A percentile compares a stretch with the other conserved stretches of the same genome.
Evolutionary conservation across 23 red algal species (phyloP).

Genomic region (Gracilaria gracilis): DNA sequence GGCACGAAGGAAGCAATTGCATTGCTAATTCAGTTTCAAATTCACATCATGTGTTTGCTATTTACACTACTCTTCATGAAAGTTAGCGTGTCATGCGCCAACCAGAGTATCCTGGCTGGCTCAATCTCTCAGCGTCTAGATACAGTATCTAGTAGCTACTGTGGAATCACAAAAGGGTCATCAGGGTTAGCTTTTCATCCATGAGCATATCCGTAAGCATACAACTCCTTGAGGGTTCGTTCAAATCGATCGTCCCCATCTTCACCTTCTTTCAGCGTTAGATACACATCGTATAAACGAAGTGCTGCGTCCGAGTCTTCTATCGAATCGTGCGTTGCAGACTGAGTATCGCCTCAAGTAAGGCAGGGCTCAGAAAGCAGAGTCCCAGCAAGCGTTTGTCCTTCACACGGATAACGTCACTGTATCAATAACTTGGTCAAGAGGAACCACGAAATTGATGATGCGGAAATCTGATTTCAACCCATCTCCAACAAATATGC

Average conservation of each 20-base stretch:
- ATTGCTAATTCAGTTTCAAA: not conserved
- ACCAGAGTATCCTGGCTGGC: not conserved
- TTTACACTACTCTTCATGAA: not conserved
- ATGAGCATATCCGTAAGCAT: constrained; percentile 74
- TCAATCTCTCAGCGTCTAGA: not conserved
- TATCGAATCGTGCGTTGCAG: constrained; percentile 83
- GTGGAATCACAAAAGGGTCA: constrained; percentile 53
- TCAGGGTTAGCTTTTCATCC: constrained; percentile 71
- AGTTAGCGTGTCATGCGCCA: no score
- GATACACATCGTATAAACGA: constrained; percentile 79
- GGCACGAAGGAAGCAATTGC: not conserved
- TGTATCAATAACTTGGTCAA: constrained; percentile 89
- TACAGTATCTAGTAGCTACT: no score
- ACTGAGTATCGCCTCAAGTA: constrained; percentile 79
- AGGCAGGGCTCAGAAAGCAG: constrained; percentile 69
- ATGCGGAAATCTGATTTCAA: constrained; percentile 93
- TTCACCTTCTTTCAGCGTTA: constrained; percentile 62
- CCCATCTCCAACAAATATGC: constrained; percentile 92
- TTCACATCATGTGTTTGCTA: not conserved
- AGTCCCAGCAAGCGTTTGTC: constrained; percentile 75
- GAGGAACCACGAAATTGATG: constrained; percentile 89
- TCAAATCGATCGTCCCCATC: constrained; percentile 44
- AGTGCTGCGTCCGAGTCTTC: constrained; percentile 92
- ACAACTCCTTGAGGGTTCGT: constrained; percentile 65
- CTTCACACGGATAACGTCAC: constrained; percentile 79